Percentiles rank a stretch among this genome's conserved stretches.
Conservation (phyloP, 2,329 filamentous ascomycete genomes). For the Talaromyces albobiverticillius region DNA sequence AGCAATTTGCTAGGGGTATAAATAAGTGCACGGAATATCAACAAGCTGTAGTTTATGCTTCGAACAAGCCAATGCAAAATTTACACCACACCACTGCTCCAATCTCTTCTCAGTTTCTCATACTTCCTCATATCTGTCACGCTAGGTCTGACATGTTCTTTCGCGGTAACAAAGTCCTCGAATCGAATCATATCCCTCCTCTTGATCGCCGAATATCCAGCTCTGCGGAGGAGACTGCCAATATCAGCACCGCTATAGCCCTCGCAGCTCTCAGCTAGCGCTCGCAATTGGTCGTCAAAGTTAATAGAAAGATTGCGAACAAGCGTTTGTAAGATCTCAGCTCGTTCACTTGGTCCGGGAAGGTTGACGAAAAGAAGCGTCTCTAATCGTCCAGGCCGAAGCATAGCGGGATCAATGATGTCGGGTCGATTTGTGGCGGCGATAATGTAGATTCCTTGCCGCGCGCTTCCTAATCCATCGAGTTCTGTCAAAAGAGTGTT, state of each 20-base stretch:
- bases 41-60: too few relatives aligned
- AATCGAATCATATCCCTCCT: slow-evolving; percentile 47
- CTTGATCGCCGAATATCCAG: slow-evolving; percentile 56
- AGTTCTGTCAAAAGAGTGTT: slow-evolving; percentile 94
- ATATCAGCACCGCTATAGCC: slow-evolving; percentile 74
- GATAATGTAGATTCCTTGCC: slow-evolving; percentile 87
- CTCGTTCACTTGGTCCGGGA: slow-evolving; percentile 73
- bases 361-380: slow-evolving; percentile 87
- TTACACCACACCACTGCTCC: slow-evolving; percentile 30
- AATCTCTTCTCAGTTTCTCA: slow-evolving; percentile 51
- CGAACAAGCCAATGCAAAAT: not conserved
- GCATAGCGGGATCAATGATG: slow-evolving; percentile 94
- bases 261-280: slow-evolving; percentile 68
- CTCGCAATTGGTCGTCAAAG: slow-evolving; percentile 55
- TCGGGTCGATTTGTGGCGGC: slow-evolving; percentile 93
- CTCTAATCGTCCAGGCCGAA: slow-evolving; percentile 84
- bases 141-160: slow-evolving; percentile 43
- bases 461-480: slow-evolving; percentile 71
- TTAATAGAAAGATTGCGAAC: slow-evolving; percentile 51
- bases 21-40: too few relatives aligned
- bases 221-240: slow-evolving; percentile 56
- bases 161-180: slow-evolving; percentile 42
- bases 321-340: slow-evolving; percentile 76
- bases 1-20: too few relatives aligned
- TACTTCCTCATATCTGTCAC: slow-evolving; percentile 59